Conservation (phyloP, 352 stramenopile genomes). For the Phytophthora fragariaefolia region DNA sequence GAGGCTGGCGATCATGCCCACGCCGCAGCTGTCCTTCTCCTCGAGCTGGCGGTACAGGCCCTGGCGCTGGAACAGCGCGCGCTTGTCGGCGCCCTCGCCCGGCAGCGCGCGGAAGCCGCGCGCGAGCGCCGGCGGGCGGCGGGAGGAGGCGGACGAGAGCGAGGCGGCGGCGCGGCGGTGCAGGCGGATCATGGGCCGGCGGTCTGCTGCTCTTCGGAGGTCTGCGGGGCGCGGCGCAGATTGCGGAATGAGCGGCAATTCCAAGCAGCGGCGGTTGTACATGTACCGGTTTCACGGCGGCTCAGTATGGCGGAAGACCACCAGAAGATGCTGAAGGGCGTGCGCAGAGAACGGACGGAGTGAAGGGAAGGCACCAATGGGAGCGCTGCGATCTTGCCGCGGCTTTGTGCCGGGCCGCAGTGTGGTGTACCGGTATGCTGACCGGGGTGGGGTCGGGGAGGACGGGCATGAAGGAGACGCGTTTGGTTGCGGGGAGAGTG, state of each 20-base stretch:
- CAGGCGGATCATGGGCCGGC: constrained; percentile 54
- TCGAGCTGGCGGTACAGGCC: constrained; percentile 61
- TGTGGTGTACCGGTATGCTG: too few relatives aligned
- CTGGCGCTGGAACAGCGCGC: constrained; percentile 59
- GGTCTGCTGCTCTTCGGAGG: not conserved
- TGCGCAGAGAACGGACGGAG: constrained; percentile 9
- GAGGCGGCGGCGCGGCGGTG: constrained; percentile 40
- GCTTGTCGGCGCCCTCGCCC: constrained; percentile 55
- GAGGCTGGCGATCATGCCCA: constrained; percentile 96
- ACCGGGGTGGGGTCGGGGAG: too few relatives aligned
- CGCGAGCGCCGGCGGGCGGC: constrained; percentile 26
- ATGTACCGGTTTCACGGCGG: too few relatives aligned
- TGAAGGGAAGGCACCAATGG: constrained; percentile 9
- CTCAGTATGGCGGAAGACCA: constrained; percentile 23
- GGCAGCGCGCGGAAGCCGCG: constrained; percentile 57
- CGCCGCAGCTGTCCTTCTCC: constrained; percentile 90
- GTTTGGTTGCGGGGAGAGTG: too few relatives aligned
- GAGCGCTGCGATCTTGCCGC: constrained; percentile 4
- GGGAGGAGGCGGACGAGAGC: constrained; percentile 29
- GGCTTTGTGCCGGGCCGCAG: not conserved
- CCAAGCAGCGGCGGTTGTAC: constrained; percentile 27
- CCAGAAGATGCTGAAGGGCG: constrained; percentile 38
- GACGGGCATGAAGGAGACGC: not conserved
- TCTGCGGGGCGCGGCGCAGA: not conserved
- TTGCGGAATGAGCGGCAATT: constrained; percentile 18